Conservation (phyloP, 1,139 yeast species). For the Candida freyschussii region DNA sequence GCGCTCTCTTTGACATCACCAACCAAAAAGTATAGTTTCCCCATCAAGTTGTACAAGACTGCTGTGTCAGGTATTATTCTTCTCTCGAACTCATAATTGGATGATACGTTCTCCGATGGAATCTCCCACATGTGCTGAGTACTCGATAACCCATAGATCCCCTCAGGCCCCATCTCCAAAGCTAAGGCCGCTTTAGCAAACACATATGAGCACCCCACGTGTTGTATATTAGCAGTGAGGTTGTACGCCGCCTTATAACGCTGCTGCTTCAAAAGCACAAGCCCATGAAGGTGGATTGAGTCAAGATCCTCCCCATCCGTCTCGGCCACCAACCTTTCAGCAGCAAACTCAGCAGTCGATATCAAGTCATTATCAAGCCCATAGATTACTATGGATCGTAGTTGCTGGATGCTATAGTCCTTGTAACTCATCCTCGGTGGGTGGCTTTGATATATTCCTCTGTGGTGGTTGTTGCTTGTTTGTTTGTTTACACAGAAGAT, state of each 20-base stretch:
- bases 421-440: conserved; percentile 16
- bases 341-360: conserved; percentile 73
- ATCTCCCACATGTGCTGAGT: conserved; percentile 32
- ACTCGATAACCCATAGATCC: conserved; percentile 53
- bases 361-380: conserved; percentile 67
- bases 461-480: background rate
- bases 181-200: conserved; percentile 63
- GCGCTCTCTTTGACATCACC: conserved; percentile 66
- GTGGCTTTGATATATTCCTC: too few relatives aligned
- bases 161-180: conserved; percentile 55
- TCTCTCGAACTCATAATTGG: conserved; percentile 31
- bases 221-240: conserved; percentile 40
- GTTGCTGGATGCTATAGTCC: conserved; percentile 33
- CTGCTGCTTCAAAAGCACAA: conserved; percentile 51
- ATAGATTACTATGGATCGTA: conserved; percentile 58
- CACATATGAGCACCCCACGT: conserved; percentile 67
- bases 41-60: conserved; percentile 61
- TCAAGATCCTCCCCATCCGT: conserved; percentile 36
- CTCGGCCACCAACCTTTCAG: conserved; percentile 65
- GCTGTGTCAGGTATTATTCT: conserved; percentile 57
- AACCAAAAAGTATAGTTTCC: conserved; percentile 55
- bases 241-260: conserved; percentile 60
- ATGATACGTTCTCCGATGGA: conserved; percentile 7
- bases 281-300: conserved; percentile 58
- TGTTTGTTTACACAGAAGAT: too few relatives aligned